Evolutionary conservation across 192 early-diverging fungal genomes (phyloP).

Genomic region (Coemansia sp.): DNA sequence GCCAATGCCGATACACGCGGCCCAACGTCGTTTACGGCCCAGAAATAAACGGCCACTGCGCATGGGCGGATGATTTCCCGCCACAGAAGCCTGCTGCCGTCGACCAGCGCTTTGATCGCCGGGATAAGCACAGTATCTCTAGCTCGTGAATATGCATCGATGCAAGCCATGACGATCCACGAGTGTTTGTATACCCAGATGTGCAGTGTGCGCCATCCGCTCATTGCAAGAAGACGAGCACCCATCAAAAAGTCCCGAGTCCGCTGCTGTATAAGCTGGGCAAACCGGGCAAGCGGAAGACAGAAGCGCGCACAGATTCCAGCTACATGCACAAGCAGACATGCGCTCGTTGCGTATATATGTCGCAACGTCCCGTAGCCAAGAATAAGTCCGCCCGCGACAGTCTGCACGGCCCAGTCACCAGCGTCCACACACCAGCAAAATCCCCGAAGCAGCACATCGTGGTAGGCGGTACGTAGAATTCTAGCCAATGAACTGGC

Average conservation of each 20-base stretch:
- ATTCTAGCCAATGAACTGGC: background rate
- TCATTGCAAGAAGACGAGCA: background rate
- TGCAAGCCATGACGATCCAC: slow-evolving; percentile 4
- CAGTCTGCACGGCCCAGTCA: slow-evolving; percentile 7
- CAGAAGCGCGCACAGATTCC: background rate
- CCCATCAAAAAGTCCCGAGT: background rate
- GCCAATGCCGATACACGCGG: background rate
- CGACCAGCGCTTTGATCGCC: background rate
- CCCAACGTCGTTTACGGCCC: background rate
- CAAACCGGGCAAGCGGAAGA: background rate
- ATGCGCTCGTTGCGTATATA: background rate
- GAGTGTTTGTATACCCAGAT: background rate
- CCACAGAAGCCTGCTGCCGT: slow-evolving; percentile 1
- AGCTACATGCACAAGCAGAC: background rate
- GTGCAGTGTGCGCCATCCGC: background rate
- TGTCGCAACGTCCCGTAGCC: background rate
- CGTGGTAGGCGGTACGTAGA: background rate
- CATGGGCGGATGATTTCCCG: background rate
- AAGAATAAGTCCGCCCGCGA: background rate
- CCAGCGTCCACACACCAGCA: background rate
- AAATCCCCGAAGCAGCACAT: background rate
- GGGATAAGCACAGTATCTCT: slow-evolving; percentile 11
- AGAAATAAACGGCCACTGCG: background rate
- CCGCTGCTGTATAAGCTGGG: too few species aligned
- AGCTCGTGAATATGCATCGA: slow-evolving; percentile 17